Evolutionary conservation across 352 stramenopile species (phyloP), one percentile per base, ranked within the genome.

Genomic region (Phytophthora sp.): DNA sequence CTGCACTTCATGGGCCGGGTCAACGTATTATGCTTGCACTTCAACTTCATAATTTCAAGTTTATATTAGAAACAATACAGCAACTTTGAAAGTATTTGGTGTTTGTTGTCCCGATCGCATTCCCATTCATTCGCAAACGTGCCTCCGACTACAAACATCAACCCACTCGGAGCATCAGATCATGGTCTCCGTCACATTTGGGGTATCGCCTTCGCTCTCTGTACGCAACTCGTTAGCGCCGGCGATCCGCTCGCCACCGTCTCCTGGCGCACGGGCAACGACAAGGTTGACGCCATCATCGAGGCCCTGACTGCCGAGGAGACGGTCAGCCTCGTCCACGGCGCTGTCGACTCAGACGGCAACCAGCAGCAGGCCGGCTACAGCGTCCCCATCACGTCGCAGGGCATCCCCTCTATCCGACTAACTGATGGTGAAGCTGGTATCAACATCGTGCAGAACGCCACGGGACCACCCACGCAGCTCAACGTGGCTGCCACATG

Each of bases 341-440:
- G 67, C 36, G 52, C 53, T n/a, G 26, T 60, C 30, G 67, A 75
- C 29, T 57, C 52, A 18, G 31, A 61, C 24, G 67, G 67, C 51
- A 58, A 75, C 45, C 67, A 75, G 38, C 67, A 75, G 26, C 67
- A 75, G 35, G 67, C 67, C 15, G 67, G 67, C 51, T 75, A 71
- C 57, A 71, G 50, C 56, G 62, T 65, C 16, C 24, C 54, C 18
- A 56, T 72, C 57, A 38, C 61, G 44, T 65, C 62, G 38, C 51
- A 72, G 20, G 57, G 57, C 51, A 72, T 75, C 56, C 68, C 68
- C 1, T 57, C 45, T 3, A 55, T 69, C 18, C 68, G 68, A 16
- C 62, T 75, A 24, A 54, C 68, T 7, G 68, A 75, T 27, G 68
- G 68, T 16, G 68, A 75, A 49, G 68, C 62, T 5, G 68, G 68